These are phyloP conservation scores for Starmerella stigmatis DNA, from an alignment of 805 yeast genomes.

Conservation along the genomic window DNA sequence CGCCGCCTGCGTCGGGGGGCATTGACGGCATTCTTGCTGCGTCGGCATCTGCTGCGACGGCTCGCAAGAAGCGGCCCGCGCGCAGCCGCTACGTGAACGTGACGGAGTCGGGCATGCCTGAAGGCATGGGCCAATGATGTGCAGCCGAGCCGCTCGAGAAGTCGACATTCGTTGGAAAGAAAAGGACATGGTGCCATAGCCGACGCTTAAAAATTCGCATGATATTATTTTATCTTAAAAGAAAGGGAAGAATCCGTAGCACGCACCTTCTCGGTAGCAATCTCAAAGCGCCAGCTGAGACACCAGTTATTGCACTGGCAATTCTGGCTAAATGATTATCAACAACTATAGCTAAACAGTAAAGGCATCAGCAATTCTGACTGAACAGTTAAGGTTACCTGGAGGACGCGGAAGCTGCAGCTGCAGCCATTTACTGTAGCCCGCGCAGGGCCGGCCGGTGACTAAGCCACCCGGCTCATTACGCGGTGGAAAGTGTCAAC, in stretches of 20 bases:
- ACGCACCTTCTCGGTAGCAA: too few species aligned
- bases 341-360: too few species aligned
- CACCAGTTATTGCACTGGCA: too few species aligned
- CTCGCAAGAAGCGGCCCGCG: slow-evolving; percentile 13
- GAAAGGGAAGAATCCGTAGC: too few species aligned
- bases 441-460: background rate
- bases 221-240: too few species aligned
- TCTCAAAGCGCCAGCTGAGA: too few species aligned
- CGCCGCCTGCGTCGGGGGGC: slow-evolving; percentile 28
- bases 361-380: too few species aligned
- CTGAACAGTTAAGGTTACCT: too few species aligned
- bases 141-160: background rate
- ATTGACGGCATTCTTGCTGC: slow-evolving; percentile 38
- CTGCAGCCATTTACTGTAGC: background rate
- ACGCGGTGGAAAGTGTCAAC: background rate
- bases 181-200: too few species aligned
- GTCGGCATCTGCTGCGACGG: slow-evolving; percentile 8
- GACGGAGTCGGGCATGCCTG: slow-evolving; percentile 30
- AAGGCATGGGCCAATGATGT: slow-evolving; percentile 6
- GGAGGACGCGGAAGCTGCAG: background rate
- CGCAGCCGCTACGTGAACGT: slow-evolving; percentile 32
- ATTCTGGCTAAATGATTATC: too few species aligned
- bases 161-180: background rate
- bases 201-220: too few species aligned
- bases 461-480: too few species aligned